These are phyloP conservation scores for Cutaneotrichosporon spelunceum DNA, from an alignment of 1,284 basidiomycete genomes.

Conservation along the genomic window DNA sequence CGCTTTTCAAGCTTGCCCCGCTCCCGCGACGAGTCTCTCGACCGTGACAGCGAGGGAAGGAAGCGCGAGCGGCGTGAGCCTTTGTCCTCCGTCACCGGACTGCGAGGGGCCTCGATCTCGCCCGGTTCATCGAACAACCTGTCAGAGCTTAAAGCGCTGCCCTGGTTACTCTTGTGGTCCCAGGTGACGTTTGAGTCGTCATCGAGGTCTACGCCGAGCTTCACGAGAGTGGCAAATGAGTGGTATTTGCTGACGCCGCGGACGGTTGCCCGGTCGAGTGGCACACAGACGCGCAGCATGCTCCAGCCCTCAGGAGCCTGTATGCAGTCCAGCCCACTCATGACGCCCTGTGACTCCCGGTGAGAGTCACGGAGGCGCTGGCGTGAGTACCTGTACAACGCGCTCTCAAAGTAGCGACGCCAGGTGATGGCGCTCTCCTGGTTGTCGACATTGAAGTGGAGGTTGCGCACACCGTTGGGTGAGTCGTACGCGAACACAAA, in stretches of 20 bases:
- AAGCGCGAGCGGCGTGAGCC: neutral
- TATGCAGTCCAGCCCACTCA: neutral
- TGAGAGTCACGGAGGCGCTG: constrained; percentile 25
- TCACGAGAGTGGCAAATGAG: constrained; percentile 47
- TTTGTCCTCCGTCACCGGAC: neutral
- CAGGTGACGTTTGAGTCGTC: constrained; percentile 6
- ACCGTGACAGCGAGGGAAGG: neutral
- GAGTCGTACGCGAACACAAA: constrained; percentile 53
- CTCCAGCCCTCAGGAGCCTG: constrained; percentile 31
- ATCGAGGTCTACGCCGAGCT: constrained; percentile 35
- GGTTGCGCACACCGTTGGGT: constrained; percentile 36
- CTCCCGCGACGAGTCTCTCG: constrained; percentile 2
- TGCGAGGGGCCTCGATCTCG: neutral
- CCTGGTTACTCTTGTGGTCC: constrained; percentile 23
- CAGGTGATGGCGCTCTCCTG: constrained; percentile 59
- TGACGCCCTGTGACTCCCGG: neutral
- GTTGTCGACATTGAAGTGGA: constrained; percentile 59
- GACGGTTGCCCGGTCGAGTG: constrained; percentile 55
- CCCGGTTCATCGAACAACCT: neutral
- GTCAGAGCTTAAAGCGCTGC: constrained; percentile 15
- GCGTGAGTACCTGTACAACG: constrained; percentile 45
- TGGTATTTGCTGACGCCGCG: constrained; percentile 46
- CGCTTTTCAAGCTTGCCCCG: neutral
- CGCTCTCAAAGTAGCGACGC: constrained; percentile 58
- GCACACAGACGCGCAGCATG: constrained; percentile 60